phyloP scores from a whole-genome alignment of 1,284 basidiomycete genomes.

The Ceratobasidium sp. region DNA sequence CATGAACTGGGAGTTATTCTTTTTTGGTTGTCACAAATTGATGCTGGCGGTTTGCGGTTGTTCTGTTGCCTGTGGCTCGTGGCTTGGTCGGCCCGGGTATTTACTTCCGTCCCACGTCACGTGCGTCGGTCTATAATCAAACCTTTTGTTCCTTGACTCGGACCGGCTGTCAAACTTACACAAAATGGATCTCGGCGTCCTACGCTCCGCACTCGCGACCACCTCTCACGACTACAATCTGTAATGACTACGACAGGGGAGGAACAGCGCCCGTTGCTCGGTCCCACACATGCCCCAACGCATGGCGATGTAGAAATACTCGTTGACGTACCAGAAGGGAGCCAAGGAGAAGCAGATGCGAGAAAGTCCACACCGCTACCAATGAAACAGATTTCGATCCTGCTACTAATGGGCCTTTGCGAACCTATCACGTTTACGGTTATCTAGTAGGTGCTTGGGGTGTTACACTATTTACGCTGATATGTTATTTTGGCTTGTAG shows the following conservation, averaged over 20 bases:
- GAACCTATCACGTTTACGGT: constrained; percentile 43
- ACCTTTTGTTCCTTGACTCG: neutral
- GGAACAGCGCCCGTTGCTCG: constrained; percentile 26
- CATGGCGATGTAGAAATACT: constrained; percentile 16
- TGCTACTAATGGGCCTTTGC: constrained; percentile 43
- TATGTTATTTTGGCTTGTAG: constrained; percentile 4
- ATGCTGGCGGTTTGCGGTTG: neutral
- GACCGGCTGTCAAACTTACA: neutral
- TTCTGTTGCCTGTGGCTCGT: neutral
- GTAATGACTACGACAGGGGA: neutral
- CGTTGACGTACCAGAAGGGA: neutral
- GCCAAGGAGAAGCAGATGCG: constrained; percentile 2
- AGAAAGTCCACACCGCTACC: constrained; percentile 43
- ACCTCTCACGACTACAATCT: constrained; percentile 3
- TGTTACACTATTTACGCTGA: neutral
- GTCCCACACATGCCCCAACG: constrained; percentile 14
- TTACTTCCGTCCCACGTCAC: neutral
- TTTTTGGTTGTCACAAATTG: neutral
- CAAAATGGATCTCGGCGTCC: neutral
- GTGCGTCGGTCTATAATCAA: neutral
- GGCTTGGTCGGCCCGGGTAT: neutral
- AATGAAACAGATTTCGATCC: constrained; percentile 39
- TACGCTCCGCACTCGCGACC: neutral
- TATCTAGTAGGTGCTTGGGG: constrained; percentile 2
- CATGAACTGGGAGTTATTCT: neutral